Conservation (phyloP, 305 asterid species). For the Rubia peregrina region DNA sequence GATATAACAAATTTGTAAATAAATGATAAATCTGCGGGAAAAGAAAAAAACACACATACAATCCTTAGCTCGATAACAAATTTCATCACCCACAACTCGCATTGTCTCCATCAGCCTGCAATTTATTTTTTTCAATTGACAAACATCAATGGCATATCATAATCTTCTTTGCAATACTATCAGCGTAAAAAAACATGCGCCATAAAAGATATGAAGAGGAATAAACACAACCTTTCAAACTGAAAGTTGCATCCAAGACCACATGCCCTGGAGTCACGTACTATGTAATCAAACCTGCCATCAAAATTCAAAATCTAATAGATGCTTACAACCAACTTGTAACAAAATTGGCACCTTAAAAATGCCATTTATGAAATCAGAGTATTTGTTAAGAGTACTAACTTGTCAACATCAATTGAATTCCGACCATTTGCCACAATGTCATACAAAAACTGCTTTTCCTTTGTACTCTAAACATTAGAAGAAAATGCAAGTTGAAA, state of each 20-base stretch:
- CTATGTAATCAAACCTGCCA: conserved; percentile 84
- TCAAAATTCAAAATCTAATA: conserved; percentile 6
- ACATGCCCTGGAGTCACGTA: conserved; percentile 85
- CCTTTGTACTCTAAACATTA: conserved; percentile 55
- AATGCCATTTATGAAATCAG: conserved; percentile 7
- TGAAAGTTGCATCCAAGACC: conserved; percentile 89
- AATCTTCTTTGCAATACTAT: not conserved
- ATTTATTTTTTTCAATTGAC: not conserved
- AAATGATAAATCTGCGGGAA: conserved; percentile 7
- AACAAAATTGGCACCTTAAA: conserved; percentile 1
- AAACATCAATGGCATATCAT: not conserved
- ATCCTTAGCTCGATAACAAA: conserved; percentile 84
- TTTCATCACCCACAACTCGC: conserved; percentile 90
- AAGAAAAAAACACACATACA: conserved; percentile 40
- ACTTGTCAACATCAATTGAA: conserved; percentile 98
- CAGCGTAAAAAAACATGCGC: not conserved
- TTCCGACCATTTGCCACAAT: conserved; percentile 97
- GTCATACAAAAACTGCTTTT: conserved; percentile 75
- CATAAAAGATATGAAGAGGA: conserved; percentile 14
- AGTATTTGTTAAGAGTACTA: conserved; percentile 32
- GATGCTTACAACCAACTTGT: conserved; percentile 7
- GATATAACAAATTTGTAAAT: conserved; percentile 11
- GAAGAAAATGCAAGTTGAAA: conserved; percentile 20
- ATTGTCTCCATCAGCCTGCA: conserved; percentile 80
- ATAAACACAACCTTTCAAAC: conserved; percentile 52